Conservation (phyloP, 768 basidiomycete genomes). For the Rhizopogon sp. region DNA sequence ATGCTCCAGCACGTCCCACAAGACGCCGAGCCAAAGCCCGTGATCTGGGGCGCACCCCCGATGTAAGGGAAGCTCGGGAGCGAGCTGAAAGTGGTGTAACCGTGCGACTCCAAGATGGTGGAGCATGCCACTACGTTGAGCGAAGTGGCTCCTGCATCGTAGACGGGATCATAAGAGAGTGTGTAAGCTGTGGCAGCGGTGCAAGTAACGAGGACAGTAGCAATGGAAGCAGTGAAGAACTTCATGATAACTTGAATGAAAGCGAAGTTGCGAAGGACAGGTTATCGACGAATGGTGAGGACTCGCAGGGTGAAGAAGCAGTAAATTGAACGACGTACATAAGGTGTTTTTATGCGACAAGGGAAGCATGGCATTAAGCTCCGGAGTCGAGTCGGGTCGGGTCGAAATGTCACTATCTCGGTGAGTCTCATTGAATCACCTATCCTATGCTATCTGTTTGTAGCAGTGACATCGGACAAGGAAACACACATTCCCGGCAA, state of each 20-base stretch:
- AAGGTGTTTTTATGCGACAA: too few relatives aligned
- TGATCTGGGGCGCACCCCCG: constrained; percentile 50
- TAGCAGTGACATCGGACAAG: too few relatives aligned
- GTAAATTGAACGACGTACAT: too few relatives aligned
- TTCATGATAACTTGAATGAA: background rate
- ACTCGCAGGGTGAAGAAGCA: too few relatives aligned
- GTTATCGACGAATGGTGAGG: too few relatives aligned
- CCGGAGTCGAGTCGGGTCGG: too few relatives aligned
- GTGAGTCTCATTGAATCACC: too few relatives aligned
- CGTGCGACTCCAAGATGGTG: constrained; percentile 42
- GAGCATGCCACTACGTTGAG: constrained; percentile 41
- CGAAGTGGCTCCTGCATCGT: constrained; percentile 39
- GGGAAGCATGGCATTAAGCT: too few relatives aligned
- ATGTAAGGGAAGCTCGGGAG: constrained; percentile 58
- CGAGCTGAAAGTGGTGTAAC: constrained; percentile 43
- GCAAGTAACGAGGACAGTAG: constrained; percentile 6
- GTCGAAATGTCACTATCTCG: too few relatives aligned
- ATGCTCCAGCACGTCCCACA: constrained; percentile 63
- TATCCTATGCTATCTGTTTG: too few relatives aligned
- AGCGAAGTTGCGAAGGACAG: too few relatives aligned
- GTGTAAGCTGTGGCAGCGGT: constrained; percentile 10
- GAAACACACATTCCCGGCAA: too few relatives aligned
- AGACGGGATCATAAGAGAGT: constrained; percentile 41
- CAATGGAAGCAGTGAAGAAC: background rate
- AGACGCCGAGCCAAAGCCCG: constrained; percentile 43